Evolutionary conservation across 2,329 filamentous ascomycete species (phyloP).

Genomic region (Fusarium concolor): DNA sequence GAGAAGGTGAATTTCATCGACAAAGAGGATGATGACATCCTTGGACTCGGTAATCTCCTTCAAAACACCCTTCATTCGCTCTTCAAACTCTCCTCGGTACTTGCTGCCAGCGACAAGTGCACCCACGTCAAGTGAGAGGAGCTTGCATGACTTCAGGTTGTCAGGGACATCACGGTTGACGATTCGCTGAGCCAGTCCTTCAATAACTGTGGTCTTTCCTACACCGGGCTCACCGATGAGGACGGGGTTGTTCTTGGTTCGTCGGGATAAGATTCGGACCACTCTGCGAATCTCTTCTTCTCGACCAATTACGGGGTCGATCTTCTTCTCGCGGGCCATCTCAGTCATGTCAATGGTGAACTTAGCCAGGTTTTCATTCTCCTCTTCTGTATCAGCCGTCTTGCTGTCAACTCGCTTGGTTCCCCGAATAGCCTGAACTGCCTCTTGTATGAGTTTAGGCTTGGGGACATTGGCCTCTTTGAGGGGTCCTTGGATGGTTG

Average conservation of each 20-base stretch:
- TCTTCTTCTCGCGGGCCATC: slow-evolving; percentile 96
- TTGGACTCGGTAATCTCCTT: slow-evolving; percentile 96
- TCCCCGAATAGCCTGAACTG: slow-evolving; percentile 91
- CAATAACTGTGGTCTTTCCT: slow-evolving; percentile 97
- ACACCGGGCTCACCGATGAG: slow-evolving; percentile 98
- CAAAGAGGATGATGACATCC: slow-evolving; percentile 97
- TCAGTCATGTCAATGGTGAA: slow-evolving; percentile 99
- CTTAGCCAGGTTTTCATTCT: slow-evolving; percentile 95
- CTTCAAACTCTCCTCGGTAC: slow-evolving; percentile 98
- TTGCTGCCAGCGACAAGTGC: slow-evolving; percentile 97
- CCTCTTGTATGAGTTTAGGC: slow-evolving; percentile 87
- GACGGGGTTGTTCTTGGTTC: slow-evolving; percentile 99
- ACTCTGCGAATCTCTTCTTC: slow-evolving; percentile 96
- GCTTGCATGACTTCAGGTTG: slow-evolving; percentile 91
- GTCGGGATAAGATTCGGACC: slow-evolving; percentile 88
- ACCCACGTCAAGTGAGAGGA: slow-evolving; percentile 95
- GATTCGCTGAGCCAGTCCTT: slow-evolving; percentile 94
- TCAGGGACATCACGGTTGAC: slow-evolving; percentile 97
- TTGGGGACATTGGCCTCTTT: slow-evolving; percentile 93
- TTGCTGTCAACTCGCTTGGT: slow-evolving; percentile 95
- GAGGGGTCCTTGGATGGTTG: slow-evolving; percentile 76
- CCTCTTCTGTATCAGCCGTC: slow-evolving; percentile 91
- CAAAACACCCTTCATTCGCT: slow-evolving; percentile 98
- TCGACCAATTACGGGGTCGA: slow-evolving; percentile 95
- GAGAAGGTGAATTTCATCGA: slow-evolving; percentile 97